Base-by-base conservation (phyloP, 2,329 filamentous ascomycete genomes). In the Aureobasidium sp. region DNA sequence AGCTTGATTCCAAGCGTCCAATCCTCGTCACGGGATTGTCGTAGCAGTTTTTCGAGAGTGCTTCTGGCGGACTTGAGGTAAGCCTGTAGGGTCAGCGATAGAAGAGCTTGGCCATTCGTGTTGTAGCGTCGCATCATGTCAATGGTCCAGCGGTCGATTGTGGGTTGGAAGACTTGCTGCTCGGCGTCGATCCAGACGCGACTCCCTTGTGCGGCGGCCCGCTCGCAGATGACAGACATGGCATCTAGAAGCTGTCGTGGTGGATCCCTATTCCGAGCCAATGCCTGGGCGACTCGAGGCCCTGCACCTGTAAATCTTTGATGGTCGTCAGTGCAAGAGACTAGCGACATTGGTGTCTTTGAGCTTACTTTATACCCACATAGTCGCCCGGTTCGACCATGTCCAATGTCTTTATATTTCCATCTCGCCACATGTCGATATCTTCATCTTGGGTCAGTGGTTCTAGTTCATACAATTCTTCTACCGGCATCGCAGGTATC, bases 101-200 rank as follows among this genome's bases (percentile, higher is more conserved):
- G 72, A 19, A 76, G 42, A 15, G 75, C 72, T 21, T 72, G 69
- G 27, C 72, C 74, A 31, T 74, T 69, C 0, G 66, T 68, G 68
- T 82, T 83, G 69, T 77, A 79, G 63, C 74, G 76, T 33, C 79
- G 75, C 77, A 81, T 81, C 57, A 82, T 73, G 57, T 77, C 75
- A 64, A 80, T 75, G 8, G 78, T 77, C 80, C 79, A 82, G 19
- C 70, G 64, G 64, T 82, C 79, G 62, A 82, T 82, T 3, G 75
- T 74, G 2, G 69, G 69, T 67, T 83, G 80, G 25, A 81, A 73
- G 6, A 74, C 73, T 65, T 81, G 76, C 65, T 82, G 79, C 66
- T 83, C 80, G 4, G 81, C 79, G 64, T 83, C 81, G 54, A 82
- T 74, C 64, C 79, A 75, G 55, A 83, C 70, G 17, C 77, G 74